A percentile compares a stretch with the other conserved stretches of the same genome.
These are phyloP conservation scores for Ganoderma sinense DNA, from an alignment of 1,284 basidiomycete species.

Conservation along the genomic window DNA sequence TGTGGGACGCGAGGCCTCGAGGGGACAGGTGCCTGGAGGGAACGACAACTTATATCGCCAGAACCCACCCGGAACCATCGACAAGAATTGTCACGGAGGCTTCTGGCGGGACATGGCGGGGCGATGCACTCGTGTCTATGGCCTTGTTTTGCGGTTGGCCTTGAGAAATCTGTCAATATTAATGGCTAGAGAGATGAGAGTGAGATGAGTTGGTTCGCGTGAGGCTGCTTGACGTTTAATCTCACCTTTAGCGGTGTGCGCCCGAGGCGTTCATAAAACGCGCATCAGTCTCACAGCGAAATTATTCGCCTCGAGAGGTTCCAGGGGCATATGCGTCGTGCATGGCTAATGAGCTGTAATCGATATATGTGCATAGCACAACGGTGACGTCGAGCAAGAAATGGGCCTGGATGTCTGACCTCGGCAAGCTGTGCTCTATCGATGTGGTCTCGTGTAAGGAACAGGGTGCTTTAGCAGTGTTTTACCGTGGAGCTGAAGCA, in stretches of 20 bases:
- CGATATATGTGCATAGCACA: background rate
- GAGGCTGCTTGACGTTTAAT: background rate
- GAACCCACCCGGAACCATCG: background rate
- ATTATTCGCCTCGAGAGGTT: background rate
- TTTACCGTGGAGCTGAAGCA: background rate
- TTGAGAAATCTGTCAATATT: background rate
- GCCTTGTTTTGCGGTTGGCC: background rate
- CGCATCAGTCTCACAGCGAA: background rate
- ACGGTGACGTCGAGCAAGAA: background rate
- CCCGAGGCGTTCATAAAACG: background rate
- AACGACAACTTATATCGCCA: background rate
- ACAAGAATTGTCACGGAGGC: background rate
- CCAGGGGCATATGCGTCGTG: background rate
- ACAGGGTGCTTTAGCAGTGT: background rate
- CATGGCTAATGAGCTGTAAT: background rate
- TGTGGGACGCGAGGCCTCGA: background rate
- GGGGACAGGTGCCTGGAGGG: background rate
- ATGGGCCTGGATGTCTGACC: background rate
- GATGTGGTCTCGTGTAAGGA: background rate
- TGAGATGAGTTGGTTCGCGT: background rate
- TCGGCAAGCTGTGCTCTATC: background rate
- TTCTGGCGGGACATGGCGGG: background rate
- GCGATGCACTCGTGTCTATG: background rate
- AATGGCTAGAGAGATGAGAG: background rate
- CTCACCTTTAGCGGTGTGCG: background rate